A percentile compares a stretch with the other conserved stretches of the same genome.
These are phyloP conservation scores for Jackrogersella minutella DNA, from an alignment of 495 filamentous ascomycete species.

Conservation along the genomic window DNA sequence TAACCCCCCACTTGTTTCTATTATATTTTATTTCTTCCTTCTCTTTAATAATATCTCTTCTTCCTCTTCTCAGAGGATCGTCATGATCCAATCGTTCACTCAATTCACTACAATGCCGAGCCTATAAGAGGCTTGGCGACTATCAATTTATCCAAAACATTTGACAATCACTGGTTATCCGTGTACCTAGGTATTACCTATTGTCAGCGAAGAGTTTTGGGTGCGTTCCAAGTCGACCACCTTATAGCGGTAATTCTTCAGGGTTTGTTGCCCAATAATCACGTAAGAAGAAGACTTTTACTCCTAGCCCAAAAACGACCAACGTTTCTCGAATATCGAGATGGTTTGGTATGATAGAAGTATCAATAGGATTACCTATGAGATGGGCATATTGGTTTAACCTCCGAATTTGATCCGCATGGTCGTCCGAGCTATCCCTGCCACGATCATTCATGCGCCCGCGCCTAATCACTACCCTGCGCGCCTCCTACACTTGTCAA, in stretches of 20 bases:
- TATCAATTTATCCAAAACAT: slow-evolving; percentile 10
- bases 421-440: slow-evolving; percentile 29
- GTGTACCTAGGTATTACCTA: slow-evolving; percentile 11
- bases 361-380: too few species aligned
- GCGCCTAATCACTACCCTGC: slow-evolving; percentile 34
- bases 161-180: slow-evolving; percentile 18
- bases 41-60: too few species aligned
- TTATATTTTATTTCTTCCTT: slow-evolving; percentile 1
- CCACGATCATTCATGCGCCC: slow-evolving; percentile 40
- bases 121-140: slow-evolving; percentile 16
- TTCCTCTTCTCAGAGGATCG: neutral
- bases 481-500: neutral
- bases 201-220: slow-evolving; percentile 18
- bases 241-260: slow-evolving; percentile 9
- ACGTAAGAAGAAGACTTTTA: neutral
- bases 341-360: too few species aligned
- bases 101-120: slow-evolving; percentile 22
- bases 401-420: slow-evolving; percentile 12
- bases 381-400: neutral
- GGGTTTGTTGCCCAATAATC: slow-evolving; percentile 13
- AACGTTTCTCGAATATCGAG: slow-evolving; percentile 5
- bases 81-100: slow-evolving; percentile 3
- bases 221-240: slow-evolving; percentile 4
- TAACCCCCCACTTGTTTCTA: slow-evolving; percentile 16
- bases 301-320: too few species aligned